phyloP scores from a whole-genome alignment of 2,329 filamentous ascomycete species.

The Cladosporium oxysporum region DNA sequence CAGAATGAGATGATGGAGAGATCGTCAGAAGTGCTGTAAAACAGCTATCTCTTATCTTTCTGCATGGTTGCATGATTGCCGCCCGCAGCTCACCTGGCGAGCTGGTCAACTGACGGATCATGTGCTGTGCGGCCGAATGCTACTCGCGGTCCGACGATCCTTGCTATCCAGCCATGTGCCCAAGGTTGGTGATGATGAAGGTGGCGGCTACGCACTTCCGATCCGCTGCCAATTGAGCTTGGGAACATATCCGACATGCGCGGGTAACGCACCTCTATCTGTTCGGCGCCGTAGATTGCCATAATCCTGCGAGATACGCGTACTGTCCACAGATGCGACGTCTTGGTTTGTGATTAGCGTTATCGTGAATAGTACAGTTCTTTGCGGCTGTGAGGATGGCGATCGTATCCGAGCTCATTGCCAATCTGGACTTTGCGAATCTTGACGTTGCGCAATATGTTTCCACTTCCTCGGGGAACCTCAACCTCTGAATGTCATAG shows the following conservation, averaged over 20 bases:
- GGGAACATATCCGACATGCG: background rate
- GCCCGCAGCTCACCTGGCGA: background rate
- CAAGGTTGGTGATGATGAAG: background rate
- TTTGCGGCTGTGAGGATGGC: background rate
- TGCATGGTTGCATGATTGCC: slow-evolving; percentile 1
- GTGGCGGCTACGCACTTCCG: background rate
- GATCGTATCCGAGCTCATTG: background rate
- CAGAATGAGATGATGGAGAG: background rate
- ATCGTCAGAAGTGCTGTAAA: background rate
- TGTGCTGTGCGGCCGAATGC: background rate
- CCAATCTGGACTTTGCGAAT: no score
- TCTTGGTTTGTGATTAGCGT: background rate
- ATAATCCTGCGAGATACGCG: background rate
- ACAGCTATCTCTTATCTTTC: background rate
- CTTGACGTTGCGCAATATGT: no score
- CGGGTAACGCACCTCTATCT: slow-evolving; percentile 2
- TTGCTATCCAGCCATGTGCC: background rate
- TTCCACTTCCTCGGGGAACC: background rate
- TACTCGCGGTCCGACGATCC: background rate
- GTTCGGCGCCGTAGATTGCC: background rate
- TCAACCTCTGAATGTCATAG: background rate
- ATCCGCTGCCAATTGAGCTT: background rate
- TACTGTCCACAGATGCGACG: background rate
- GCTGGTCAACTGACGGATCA: slow-evolving; percentile 4
- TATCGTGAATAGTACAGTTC: background rate